Evolutionary conservation across 2,329 filamentous ascomycete genomes (phyloP).

Genomic region (Tolypocladium nubicola): DNA sequence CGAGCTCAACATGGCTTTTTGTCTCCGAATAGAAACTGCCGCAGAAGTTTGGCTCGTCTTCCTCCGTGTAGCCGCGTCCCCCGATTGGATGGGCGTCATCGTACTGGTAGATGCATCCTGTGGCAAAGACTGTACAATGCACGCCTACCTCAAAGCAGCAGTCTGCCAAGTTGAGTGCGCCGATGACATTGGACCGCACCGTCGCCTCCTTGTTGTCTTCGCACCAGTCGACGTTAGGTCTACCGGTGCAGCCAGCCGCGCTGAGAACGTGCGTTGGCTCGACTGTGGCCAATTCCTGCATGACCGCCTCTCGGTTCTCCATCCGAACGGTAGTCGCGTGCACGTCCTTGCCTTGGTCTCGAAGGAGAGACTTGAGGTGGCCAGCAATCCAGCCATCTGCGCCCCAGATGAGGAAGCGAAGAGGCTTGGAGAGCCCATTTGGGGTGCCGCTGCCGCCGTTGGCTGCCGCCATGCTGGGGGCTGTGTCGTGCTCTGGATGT

Average conservation of each 20-base stretch:
- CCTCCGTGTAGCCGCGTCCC: constrained; percentile 49
- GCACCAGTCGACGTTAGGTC: constrained; percentile 62
- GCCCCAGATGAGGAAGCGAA: constrained; percentile 53
- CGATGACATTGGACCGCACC: constrained; percentile 56
- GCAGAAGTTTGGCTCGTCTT: constrained; percentile 52
- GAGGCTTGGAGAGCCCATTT: neutral
- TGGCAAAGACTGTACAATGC: constrained; percentile 56
- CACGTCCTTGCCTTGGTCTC: constrained; percentile 50
- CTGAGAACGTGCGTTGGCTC: constrained; percentile 59
- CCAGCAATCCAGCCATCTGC: constrained; percentile 52
- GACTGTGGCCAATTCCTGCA: constrained; percentile 43
- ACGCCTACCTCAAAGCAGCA: constrained; percentile 47
- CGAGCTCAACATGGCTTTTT: constrained; percentile 51
- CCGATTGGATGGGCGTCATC: constrained; percentile 49
- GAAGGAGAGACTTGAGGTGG: constrained; percentile 48
- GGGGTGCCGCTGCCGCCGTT: neutral
- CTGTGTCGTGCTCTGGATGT: neutral
- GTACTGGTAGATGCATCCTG: constrained; percentile 58
- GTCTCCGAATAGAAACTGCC: constrained; percentile 60
- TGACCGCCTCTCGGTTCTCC: constrained; percentile 49
- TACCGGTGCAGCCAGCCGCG: constrained; percentile 54
- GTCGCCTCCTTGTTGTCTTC: constrained; percentile 60
- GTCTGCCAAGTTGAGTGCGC: constrained; percentile 53
- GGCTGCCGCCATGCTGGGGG: neutral
- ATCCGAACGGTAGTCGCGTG: constrained; percentile 51